Evolutionary conservation across 2,329 filamentous ascomycete species (phyloP).

Genomic region (Neoascochyta sp.): DNA sequence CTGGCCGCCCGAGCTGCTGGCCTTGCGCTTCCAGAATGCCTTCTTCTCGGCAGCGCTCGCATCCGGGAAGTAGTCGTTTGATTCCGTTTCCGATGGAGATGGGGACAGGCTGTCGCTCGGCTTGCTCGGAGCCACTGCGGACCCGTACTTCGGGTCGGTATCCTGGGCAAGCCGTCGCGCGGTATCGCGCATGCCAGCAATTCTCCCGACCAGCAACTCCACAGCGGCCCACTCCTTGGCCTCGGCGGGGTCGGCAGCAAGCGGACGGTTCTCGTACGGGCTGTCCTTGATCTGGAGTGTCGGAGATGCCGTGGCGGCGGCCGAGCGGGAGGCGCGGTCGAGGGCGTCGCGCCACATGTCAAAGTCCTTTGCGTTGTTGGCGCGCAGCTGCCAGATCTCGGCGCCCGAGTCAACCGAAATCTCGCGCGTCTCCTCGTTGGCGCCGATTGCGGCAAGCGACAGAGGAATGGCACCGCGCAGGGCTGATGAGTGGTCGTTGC

Average conservation of each 20-base stretch:
- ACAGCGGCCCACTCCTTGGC: slow-evolving; percentile 84
- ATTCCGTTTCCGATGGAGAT: slow-evolving; percentile 44
- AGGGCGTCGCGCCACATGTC: slow-evolving; percentile 81
- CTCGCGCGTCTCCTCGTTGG: slow-evolving; percentile 81
- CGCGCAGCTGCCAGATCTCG: slow-evolving; percentile 92
- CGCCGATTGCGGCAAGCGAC: slow-evolving; percentile 84
- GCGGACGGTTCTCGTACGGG: slow-evolving; percentile 14
- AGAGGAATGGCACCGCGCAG: slow-evolving; percentile 89
- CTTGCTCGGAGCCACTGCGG: slow-evolving; percentile 29
- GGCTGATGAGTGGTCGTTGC: slow-evolving; percentile 88
- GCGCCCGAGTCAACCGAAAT: slow-evolving; percentile 96
- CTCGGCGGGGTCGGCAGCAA: slow-evolving; percentile 50
- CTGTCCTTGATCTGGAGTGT: slow-evolving; percentile 27
- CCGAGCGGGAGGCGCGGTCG: slow-evolving; percentile 69
- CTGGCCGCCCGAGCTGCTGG: slow-evolving; percentile 51
- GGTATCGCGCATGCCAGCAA: slow-evolving; percentile 84
- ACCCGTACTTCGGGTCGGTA: slow-evolving; percentile 62
- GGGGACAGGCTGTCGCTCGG: slow-evolving; percentile 32
- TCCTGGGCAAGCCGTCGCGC: slow-evolving; percentile 82
- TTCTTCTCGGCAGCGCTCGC: slow-evolving; percentile 53
- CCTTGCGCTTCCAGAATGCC: slow-evolving; percentile 90
- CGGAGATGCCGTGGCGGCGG: slow-evolving; percentile 27
- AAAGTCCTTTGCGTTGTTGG: slow-evolving; percentile 80
- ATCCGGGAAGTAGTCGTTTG: slow-evolving; percentile 55
- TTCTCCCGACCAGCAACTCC: slow-evolving; percentile 77